These are phyloP conservation scores for Solanum appendiculatum DNA, from an alignment of 257 asterid species.

Conservation along the genomic window DNA sequence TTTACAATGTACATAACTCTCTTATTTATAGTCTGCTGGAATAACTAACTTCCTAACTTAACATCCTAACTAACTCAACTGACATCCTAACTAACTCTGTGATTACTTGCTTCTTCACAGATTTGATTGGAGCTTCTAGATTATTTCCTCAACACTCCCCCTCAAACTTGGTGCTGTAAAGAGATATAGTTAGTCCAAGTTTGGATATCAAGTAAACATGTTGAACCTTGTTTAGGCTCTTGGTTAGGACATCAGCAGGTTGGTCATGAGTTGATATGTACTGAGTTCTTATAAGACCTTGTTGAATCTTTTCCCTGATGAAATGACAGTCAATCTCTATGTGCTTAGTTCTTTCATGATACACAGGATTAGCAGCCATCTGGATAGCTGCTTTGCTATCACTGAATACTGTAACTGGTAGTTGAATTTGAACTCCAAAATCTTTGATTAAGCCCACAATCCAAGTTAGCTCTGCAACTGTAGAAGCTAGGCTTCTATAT, in stretches of 20 bases:
- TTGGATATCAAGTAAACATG: background rate
- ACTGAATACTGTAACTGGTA: background rate
- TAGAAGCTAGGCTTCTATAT: background rate
- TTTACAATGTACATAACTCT: no score
- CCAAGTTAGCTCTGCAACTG: background rate
- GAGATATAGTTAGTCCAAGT: background rate
- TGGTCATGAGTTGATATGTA: background rate
- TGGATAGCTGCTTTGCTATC: background rate
- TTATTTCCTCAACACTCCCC: background rate
- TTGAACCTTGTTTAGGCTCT: background rate
- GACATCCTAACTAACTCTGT: no score
- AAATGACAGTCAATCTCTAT: background rate
- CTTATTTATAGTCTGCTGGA: no score
- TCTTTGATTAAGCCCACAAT: no score
- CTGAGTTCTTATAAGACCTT: no score
- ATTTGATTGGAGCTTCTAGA: no score
- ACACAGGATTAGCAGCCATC: background rate
- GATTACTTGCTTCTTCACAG: no score
- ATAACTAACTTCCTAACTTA: no score
- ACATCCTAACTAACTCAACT: no score
- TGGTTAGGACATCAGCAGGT: background rate
- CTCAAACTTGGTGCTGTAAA: background rate
- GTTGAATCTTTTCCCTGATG: background rate
- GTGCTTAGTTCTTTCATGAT: background rate
- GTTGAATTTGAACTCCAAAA: background rate